These are phyloP conservation scores for Pachyrhizus erosus DNA, from an alignment of 306 rosid genomes.

Conservation along the genomic window DNA sequence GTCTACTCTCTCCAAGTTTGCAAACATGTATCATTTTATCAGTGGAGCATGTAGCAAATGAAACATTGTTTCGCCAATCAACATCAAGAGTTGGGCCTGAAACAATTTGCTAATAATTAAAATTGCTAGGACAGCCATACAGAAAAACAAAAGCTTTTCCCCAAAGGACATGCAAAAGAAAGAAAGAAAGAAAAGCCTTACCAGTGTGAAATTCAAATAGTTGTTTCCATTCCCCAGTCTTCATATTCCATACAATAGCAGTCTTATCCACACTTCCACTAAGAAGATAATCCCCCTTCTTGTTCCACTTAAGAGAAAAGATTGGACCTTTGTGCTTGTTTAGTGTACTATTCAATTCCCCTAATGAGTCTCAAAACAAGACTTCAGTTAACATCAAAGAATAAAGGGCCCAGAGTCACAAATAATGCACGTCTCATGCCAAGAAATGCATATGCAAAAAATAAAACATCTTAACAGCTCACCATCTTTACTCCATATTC, in stretches of 20 bases:
- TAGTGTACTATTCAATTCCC: conserved; percentile 60
- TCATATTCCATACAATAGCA: conserved; percentile 73
- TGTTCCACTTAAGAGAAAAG: conserved; percentile 73
- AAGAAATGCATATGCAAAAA: neutral
- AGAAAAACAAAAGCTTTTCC: neutral
- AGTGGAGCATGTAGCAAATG: conserved; percentile 74
- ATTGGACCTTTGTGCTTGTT: conserved; percentile 73
- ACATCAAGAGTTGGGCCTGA: conserved; percentile 76
- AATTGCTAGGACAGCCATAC: neutral
- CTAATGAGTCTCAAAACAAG: conserved; percentile 45
- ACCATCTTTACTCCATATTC: conserved; percentile 76
- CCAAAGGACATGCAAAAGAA: conserved; percentile 4
- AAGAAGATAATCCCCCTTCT: conserved; percentile 79
- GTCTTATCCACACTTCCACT: conserved; percentile 72
- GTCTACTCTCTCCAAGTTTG: conserved; percentile 70
- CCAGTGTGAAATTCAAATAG: conserved; percentile 77
- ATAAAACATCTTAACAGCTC: conserved; percentile 41
- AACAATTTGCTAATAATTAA: conserved; percentile 36
- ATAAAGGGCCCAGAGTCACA: conserved; percentile 11
- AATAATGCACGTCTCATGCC: conserved; percentile 10
- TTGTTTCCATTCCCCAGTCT: conserved; percentile 71
- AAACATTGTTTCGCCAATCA: conserved; percentile 68
- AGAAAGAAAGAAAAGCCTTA: conserved; percentile 34
- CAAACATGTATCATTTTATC: conserved; percentile 69
- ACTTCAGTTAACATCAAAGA: conserved; percentile 5